A percentile compares a stretch with the other conserved stretches of the same genome.
phyloP scores from a whole-genome alignment of 805 yeast species.

The Torulaspora delbrueckii region DNA sequence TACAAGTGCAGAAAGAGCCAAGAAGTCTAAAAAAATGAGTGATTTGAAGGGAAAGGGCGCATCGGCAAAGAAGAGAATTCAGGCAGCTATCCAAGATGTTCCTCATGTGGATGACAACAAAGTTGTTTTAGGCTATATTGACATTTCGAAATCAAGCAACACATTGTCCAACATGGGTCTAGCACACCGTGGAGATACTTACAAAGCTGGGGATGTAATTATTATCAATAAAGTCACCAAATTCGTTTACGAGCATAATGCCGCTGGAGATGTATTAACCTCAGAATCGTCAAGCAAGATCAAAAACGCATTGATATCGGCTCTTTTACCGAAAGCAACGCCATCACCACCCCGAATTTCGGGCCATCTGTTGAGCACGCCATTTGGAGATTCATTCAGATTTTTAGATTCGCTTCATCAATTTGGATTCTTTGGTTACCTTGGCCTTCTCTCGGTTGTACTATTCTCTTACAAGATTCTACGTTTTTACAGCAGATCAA shows the following conservation, averaged over 20 bases:
- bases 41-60: slow-evolving; percentile 43
- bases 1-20: slow-evolving; percentile 36
- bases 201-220: slow-evolving; percentile 51
- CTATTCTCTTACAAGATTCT: slow-evolving; percentile 1
- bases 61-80: slow-evolving; percentile 41
- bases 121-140: slow-evolving; percentile 47
- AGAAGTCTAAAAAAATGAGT: slow-evolving; percentile 43
- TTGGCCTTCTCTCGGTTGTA: slow-evolving; percentile 10
- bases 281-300: slow-evolving; percentile 35
- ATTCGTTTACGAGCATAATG: slow-evolving; percentile 32
- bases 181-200: slow-evolving; percentile 24
- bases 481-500: slow-evolving; percentile 9
- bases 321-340: slow-evolving; percentile 34
- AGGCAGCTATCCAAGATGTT: slow-evolving; percentile 46
- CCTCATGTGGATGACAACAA: slow-evolving; percentile 42
- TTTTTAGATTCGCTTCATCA: slow-evolving; percentile 44
- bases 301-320: slow-evolving; percentile 38
- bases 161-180: slow-evolving; percentile 27
- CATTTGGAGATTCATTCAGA: slow-evolving; percentile 38
- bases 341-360: slow-evolving; percentile 14
- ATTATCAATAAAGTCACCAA: slow-evolving; percentile 42
- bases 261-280: slow-evolving; percentile 37
- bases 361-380: slow-evolving; percentile 40
- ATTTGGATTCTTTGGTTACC: slow-evolving; percentile 43
- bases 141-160: slow-evolving; percentile 38